phyloP scores from a whole-genome alignment of 208 protist species.

The Balamuthia mandrillaris region DNA sequence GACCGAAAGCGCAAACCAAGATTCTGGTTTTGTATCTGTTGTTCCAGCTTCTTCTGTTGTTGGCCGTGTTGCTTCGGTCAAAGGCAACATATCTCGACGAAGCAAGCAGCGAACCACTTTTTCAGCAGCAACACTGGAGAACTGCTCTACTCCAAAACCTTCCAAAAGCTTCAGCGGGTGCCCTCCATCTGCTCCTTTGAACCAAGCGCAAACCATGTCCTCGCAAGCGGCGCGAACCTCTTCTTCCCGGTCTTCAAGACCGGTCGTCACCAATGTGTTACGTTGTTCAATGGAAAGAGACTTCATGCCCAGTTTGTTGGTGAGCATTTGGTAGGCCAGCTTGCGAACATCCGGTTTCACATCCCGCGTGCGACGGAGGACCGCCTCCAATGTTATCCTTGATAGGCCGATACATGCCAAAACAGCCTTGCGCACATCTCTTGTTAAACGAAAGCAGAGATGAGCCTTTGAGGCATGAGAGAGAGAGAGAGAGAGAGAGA shows the following conservation, averaged over 20 bases:
- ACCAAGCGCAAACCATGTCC: slow-evolving; percentile 17
- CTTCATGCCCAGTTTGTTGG: background rate
- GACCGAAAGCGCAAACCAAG: background rate
- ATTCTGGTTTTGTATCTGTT: background rate
- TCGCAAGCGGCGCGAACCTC: background rate
- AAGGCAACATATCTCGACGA: no score
- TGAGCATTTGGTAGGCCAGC: background rate
- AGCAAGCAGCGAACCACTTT: no score
- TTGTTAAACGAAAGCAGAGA: background rate
- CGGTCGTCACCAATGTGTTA: background rate
- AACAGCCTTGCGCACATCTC: slow-evolving; percentile 19
- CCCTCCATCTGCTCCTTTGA: background rate
- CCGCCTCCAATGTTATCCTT: background rate
- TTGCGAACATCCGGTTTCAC: background rate
- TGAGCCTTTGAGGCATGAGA: background rate
- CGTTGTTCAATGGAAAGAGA: background rate
- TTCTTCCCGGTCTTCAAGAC: background rate
- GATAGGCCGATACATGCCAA: background rate
- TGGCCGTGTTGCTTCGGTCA: background rate
- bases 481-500: background rate
- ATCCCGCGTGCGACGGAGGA: background rate
- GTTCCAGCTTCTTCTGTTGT: background rate
- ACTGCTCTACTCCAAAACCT: background rate
- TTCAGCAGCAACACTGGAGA: background rate
- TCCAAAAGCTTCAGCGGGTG: background rate